Evolutionary conservation across 164 flowering plant genomes (phyloP).

Genomic region (Magnolia sinica): DNA sequence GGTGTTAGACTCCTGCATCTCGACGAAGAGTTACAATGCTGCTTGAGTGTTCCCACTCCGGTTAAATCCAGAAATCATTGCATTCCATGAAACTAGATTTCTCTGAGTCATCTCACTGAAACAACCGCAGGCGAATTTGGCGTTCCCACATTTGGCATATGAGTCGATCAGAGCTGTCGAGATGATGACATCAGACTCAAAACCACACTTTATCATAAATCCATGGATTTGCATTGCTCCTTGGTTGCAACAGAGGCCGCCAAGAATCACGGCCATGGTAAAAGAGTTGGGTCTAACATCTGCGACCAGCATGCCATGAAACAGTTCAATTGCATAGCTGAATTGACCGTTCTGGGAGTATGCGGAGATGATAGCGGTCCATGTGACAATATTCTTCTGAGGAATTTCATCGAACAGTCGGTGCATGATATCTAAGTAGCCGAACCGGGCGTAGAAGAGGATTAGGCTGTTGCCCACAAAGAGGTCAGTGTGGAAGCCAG

Average conservation of each 20-base stretch:
- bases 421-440: not conserved
- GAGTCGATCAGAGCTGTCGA: conserved; percentile 10
- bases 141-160: conserved; percentile 14
- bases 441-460: conserved; percentile 10
- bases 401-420: conserved; percentile 12
- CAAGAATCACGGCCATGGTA: conserved; percentile 14
- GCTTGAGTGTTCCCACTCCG: conserved; percentile 8
- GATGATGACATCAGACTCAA: conserved; percentile 13
- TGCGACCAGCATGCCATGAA: conserved; percentile 5
- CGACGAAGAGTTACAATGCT: conserved; percentile 9
- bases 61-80: conserved; percentile 4
- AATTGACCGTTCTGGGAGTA: not conserved
- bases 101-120: conserved; percentile 12
- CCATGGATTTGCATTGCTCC: conserved; percentile 10
- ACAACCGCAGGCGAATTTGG: conserved; percentile 1
- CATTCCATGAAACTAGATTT: conserved; percentile 18
- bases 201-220: conserved; percentile 15
- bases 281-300: conserved; percentile 15
- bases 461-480: conserved; percentile 14
- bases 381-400: conserved; percentile 13
- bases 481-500: conserved; percentile 11
- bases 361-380: conserved; percentile 14
- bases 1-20: conserved; percentile 6
- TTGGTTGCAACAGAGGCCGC: not conserved
- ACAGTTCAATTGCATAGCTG: conserved; percentile 1